phyloP scores from a whole-genome alignment of 2,329 filamentous ascomycete genomes.

The Beauveria varroae region DNA sequence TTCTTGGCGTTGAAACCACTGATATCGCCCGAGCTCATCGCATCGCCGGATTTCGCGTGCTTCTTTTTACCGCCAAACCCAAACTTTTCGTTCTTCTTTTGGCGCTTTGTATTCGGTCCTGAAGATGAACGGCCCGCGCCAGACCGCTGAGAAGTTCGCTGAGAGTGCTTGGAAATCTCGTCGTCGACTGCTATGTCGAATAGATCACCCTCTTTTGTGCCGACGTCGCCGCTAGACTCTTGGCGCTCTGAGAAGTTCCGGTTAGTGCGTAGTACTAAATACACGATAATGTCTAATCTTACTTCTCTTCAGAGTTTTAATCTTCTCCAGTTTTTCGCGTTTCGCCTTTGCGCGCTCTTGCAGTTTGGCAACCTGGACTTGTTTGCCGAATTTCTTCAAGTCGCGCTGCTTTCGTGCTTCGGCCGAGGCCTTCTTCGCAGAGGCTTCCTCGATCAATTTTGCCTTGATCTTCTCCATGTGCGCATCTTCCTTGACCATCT shows the following conservation, averaged over 20 bases:
- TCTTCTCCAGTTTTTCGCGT: conserved; percentile 90
- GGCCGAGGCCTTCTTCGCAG: conserved; percentile 81
- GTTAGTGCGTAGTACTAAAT: conserved; percentile 15
- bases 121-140: conserved; percentile 30
- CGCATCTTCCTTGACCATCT: conserved; percentile 98
- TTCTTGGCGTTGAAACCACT: conserved; percentile 70
- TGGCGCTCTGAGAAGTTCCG: conserved; percentile 64
- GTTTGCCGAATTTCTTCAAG: conserved; percentile 98
- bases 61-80: conserved; percentile 96
- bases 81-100: conserved; percentile 92
- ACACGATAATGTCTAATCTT: conserved; percentile 32
- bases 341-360: conserved; percentile 92
- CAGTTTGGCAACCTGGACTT: conserved; percentile 91
- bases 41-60: conserved; percentile 84
- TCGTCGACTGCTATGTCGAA: conserved; percentile 85
- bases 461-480: conserved; percentile 97
- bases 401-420: conserved; percentile 90
- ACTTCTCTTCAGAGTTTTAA: conserved; percentile 93
- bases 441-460: conserved; percentile 86
- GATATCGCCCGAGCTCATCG: conserved; percentile 72
- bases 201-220: conserved; percentile 72
- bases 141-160: conserved; percentile 28
- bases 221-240: conserved; percentile 54
- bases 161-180: conserved; percentile 40
- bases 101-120: conserved; percentile 60